Conservation (phyloP, 169 alveolate genomes). For the Cyclospora cayetanensis region DNA sequence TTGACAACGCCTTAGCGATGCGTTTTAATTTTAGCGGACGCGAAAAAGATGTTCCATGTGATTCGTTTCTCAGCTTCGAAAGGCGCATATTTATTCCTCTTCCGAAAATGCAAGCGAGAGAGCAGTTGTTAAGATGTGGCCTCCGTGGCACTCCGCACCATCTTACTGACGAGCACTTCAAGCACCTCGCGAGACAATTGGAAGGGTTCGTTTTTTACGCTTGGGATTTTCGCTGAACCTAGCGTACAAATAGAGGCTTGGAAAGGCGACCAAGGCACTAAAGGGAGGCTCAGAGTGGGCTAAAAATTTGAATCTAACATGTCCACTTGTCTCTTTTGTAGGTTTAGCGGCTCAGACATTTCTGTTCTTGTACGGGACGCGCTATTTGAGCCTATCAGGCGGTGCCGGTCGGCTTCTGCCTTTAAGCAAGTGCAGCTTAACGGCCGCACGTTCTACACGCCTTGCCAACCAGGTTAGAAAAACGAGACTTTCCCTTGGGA, state of each 20-base stretch:
- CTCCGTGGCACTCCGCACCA: conserved; percentile 85
- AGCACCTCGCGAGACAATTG: conserved; percentile 75
- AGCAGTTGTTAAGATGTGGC: conserved; percentile 79
- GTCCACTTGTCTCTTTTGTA: not conserved
- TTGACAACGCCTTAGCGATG: not conserved
- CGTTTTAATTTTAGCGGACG: not conserved
- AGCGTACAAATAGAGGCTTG: not conserved
- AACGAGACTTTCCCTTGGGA: not conserved
- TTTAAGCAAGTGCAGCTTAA: conserved; percentile 83
- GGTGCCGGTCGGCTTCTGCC: conserved; percentile 87
- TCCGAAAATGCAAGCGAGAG: conserved; percentile 94
- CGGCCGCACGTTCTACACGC: conserved; percentile 78
- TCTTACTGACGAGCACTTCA: conserved; percentile 79
- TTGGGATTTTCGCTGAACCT: not conserved
- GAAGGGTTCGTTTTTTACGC: conserved; percentile 68
- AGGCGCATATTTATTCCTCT: conserved; percentile 98
- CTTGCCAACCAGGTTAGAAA: conserved; percentile 82
- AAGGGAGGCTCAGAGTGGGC: not conserved
- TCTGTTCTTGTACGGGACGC: conserved; percentile 92
- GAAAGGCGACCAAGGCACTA: not conserved
- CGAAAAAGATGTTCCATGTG: not conserved
- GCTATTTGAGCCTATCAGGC: conserved; percentile 91
- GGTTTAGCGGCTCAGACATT: conserved; percentile 94
- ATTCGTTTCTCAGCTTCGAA: conserved; percentile 84
- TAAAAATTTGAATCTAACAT: not conserved